Evolutionary conservation across 1,139 yeast genomes (phyloP), one percentile per base, ranked within the genome.

Genomic region (Nadsonia commutata): DNA sequence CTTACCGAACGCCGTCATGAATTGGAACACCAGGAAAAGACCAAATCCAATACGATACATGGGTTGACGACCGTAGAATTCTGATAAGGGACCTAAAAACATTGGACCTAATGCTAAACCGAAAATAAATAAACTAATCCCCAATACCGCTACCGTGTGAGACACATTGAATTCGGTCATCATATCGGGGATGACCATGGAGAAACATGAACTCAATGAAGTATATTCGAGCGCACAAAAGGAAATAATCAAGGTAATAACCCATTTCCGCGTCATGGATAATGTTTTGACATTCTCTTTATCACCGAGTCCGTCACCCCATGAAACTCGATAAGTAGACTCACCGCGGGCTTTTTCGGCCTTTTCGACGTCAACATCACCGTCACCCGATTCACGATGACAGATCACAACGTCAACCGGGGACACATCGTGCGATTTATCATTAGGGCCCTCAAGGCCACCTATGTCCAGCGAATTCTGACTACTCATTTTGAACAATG

Each of bases 61-160:
- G 2, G 72, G 65, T 49, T 72, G 69, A 49, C 84, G 62, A 2
- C 84, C 85, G 43, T 72, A 70, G 48, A 73, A 72, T 55, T 78
- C 85, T 18, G 80, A 74, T 31, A 78, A 59, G 2, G 85, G 84
- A 19, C 80, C 76, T 66, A 80, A 66, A 39, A 77, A 59, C 43
- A 76, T 58, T 0, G 83, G 83, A 9, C 84, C 85, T 17, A 70
- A 60, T n/a, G 76, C 73, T 49, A 78, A 65, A 0, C 84, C 84
- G 47, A 76, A 63, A 23, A 78, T 79, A 68, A 73, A 77, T 13
- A 77, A 60, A 0, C 80, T 71, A 2, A 76, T 74, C 0, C 80
- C 69, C 39, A 77, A 59, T 0, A 75, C 70, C 8, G 77, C 66
- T 1, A 76, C 79, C 53, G 76, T 82, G 31, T 68, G 62, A 2